Evolutionary conservation across 2,329 filamentous ascomycete genomes (phyloP).

Genomic region (Aspergillus fumigatus): DNA sequence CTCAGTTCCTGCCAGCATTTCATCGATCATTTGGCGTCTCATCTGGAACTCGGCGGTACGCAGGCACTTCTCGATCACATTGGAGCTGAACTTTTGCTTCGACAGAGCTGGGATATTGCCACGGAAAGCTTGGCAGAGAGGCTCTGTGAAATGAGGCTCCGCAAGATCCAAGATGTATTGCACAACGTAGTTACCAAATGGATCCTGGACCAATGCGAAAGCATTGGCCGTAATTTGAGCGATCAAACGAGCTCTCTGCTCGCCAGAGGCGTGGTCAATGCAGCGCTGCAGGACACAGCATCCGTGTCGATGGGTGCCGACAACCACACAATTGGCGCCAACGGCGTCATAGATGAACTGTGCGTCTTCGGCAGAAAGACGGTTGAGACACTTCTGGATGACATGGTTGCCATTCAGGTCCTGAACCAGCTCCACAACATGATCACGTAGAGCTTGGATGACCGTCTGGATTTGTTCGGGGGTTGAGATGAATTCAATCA

Average conservation of each 20-base stretch:
- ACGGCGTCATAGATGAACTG: constrained; percentile 98
- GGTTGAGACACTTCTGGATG: constrained; percentile 98
- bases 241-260: constrained; percentile 84
- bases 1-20: constrained; percentile 69
- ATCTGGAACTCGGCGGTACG: constrained; percentile 73
- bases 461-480: constrained; percentile 81
- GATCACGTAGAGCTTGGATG: constrained; percentile 73
- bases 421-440: constrained; percentile 91
- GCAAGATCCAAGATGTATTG: constrained; percentile 97
- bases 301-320: constrained; percentile 94
- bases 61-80: constrained; percentile 94
- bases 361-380: constrained; percentile 75
- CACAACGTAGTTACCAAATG: constrained; percentile 97
- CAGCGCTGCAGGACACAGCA: constrained; percentile 98
- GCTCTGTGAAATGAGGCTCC: constrained; percentile 81
- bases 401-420: constrained; percentile 98
- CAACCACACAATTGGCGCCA: constrained; percentile 76
- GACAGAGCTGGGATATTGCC: constrained; percentile 69
- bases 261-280: constrained; percentile 90
- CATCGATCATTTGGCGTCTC: constrained; percentile 77
- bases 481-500: constrained; percentile 95
- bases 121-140: constrained; percentile 75
- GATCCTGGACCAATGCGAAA: constrained; percentile 87
- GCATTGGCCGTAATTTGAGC: constrained; percentile 81
- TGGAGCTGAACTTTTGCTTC: constrained; percentile 98